Percentiles rank a stretch among this genome's conserved stretches.
Conservation (phyloP, 2,329 filamentous ascomycete genomes). For the Fusarium tupiense region DNA sequence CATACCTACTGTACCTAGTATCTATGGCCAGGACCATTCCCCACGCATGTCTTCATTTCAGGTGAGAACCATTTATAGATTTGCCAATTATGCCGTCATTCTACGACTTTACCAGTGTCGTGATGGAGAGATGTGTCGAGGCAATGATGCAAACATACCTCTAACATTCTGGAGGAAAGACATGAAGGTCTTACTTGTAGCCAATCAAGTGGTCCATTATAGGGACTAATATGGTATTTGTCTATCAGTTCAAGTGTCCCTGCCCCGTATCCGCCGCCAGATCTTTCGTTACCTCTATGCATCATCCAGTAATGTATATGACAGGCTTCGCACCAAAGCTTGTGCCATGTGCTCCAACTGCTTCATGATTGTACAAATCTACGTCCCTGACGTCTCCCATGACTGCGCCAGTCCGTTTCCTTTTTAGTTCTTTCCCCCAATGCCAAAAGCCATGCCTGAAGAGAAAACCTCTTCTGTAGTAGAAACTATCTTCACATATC, state of each 20-base stretch:
- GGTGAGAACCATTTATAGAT: background rate
- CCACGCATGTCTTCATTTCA: background rate
- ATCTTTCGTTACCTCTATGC: constrained; percentile 11
- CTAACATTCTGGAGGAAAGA: background rate
- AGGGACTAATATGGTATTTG: constrained; percentile 2
- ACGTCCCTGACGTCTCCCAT: constrained; percentile 13
- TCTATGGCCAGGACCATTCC: background rate
- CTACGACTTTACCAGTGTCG: background rate
- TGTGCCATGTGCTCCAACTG: constrained; percentile 6
- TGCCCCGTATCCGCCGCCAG: constrained; percentile 12
- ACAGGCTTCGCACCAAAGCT: background rate
- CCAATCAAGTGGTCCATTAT: background rate
- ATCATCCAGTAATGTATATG: constrained; percentile 11
- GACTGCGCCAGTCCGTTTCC: constrained; percentile 15
- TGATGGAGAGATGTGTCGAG: background rate
- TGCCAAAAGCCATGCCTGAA: constrained; percentile 3
- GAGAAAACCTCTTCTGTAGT: constrained; percentile 1
- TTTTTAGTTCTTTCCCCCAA: constrained; percentile 3
- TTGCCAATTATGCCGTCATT: background rate
- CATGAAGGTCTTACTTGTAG: background rate
- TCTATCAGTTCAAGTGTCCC: constrained; percentile 34
- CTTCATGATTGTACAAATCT: constrained; percentile 33
- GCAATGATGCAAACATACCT: background rate
- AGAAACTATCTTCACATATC: constrained; percentile 32
- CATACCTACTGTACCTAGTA: background rate